Evolutionary conservation across 176 grass and related monocot genomes (phyloP), one percentile per base, ranked within the genome.

Genomic region (Secale cereale): DNA sequence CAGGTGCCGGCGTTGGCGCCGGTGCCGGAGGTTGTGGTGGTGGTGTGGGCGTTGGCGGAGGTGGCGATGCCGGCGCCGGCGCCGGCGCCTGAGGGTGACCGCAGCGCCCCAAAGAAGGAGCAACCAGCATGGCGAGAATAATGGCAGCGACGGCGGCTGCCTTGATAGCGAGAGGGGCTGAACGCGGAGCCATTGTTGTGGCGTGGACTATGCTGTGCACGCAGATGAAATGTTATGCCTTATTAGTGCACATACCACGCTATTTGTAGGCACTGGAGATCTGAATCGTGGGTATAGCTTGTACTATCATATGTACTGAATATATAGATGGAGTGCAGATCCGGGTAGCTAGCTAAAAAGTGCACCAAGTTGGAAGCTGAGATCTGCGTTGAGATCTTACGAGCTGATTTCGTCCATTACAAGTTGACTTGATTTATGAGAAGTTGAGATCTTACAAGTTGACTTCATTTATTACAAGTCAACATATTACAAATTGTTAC

Each of bases 1-100:
- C 66, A 2, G 65, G 32, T 0, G 19, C 10, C 9, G 19, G 66
- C n/a, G 20, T 20, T 0, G 66, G 66, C 19, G 35, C 35, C 0
- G 29, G 15, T 1, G 6, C 64, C 7, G 10, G 64, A 9, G 64
- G 32, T 33, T 4, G 6, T 32, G 29, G 16, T 66, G 64, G 14
- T 31, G 27, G 30, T 16, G 26, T 0, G 2, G 26, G 12, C 0
- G 26, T 2, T 3, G 22, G 59, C 0, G n/a, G 3, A 0, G 10
- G 6, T 19, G 15, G 7, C 1, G 15, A 1, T 2, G 29, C 7
- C 5, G 61, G 5, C 3, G 29, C 7, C 5, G 61, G 5, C 3
- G 64, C 13, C 17, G 28, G 29, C 0, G 54, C 6, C 8, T 57
- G 54, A 65, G 64, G 8, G 64, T 66, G 66, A 36, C 33, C 33